Evolutionary conservation across 306 rosid species (phyloP), one percentile per base, ranked within the genome.

Genomic region (Canavalia gladiata): DNA sequence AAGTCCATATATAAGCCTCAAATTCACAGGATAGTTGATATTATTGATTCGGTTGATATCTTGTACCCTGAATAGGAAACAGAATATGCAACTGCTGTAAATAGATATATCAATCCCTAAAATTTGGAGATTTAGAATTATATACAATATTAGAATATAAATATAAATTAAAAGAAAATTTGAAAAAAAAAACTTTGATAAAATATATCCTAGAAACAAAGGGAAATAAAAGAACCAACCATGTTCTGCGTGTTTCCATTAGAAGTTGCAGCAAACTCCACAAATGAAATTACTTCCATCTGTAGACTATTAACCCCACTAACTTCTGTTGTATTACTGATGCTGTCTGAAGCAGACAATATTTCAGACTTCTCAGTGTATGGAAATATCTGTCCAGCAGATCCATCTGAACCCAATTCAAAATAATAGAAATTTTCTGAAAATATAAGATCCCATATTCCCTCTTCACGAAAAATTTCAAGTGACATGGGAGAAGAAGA

Each of bases 381-480:
- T 35, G 78, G 79, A 86, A 67, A 79, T 81, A 49, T 82, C 62
- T 78, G 92, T 64, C 76, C 84, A 74, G 80, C 80, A 82, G 78
- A 54, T 58, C 86, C 90, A 74, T 89, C 93, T 8, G 86, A 83
- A 79, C 91, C 74, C 52, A 87, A 81, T 81, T 86, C 90, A 72
- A 87, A 95, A 73, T 93, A 90, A 87, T 93, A 95, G 90, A 95
- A 89, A 68, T 86, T 88, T 69, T 95, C 98, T 12, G 99, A 95
- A 86, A 95, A 93, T 66, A 95, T 74, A 76, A 95, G 97, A 84
- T 93, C 96, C 97, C 98, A 95, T 81, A 93, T 85, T 86, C 96
- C 94, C 90, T 93, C 98, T 79, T 84, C 90, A 8, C 89, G 90
- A 68, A 95, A 90, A 85, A 88, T 62, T 82, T 91, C 88, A 85